Evolutionary conservation across 2,329 filamentous ascomycete species (phyloP).

Genomic region (Colletotrichum cuscutae): DNA sequence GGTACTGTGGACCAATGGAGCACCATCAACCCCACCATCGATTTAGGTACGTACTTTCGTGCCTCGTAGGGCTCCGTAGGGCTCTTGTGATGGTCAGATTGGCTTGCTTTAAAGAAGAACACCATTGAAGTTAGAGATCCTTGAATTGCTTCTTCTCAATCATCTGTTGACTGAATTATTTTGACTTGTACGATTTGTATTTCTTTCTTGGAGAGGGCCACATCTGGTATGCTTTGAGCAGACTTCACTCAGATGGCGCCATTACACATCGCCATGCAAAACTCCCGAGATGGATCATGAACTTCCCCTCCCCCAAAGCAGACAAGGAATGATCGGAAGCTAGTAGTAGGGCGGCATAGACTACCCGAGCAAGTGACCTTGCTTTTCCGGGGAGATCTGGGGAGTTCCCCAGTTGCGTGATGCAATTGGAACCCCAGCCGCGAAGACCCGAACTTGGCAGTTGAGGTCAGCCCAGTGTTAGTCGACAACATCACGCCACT

Average conservation of each 20-base stretch:
- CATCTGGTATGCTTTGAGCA: no score
- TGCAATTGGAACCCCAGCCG: constrained; percentile 7
- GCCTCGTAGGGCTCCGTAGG: neutral
- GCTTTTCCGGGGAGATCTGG: constrained; percentile 26
- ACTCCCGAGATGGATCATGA: neutral
- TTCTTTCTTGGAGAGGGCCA: no score
- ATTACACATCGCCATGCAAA: neutral
- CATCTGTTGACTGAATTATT: no score
- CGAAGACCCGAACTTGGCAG: constrained; percentile 20
- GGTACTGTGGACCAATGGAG: neutral
- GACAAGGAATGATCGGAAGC: constrained; percentile 5
- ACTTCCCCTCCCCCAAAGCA: neutral
- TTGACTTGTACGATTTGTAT: no score
- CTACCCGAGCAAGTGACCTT: neutral
- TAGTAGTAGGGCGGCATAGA: neutral
- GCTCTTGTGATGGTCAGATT: neutral
- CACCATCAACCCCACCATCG: neutral
- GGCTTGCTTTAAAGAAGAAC: neutral
- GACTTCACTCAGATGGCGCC: neutral
- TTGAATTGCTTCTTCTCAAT: neutral
- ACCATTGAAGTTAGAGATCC: neutral
- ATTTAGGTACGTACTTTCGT: neutral
- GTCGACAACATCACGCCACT: constrained; percentile 33
- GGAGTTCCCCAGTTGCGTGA: neutral
- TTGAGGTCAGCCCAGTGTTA: constrained; percentile 29